Conservation (phyloP, 2,329 filamentous ascomycete species). For the Scedosporium minutisporum region DNA sequence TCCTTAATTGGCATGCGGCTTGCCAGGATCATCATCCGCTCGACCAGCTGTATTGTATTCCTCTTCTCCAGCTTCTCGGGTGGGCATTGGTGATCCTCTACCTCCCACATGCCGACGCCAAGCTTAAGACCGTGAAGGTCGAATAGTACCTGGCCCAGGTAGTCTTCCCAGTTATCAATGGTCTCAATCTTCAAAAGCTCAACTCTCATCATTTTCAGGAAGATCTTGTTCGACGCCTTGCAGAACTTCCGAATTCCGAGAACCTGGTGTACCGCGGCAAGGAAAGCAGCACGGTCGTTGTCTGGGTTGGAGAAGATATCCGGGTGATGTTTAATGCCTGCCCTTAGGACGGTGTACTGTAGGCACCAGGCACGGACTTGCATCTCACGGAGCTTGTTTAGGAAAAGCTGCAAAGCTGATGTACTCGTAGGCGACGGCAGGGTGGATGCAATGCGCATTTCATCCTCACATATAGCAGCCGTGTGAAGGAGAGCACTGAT, state of each 20-base stretch:
- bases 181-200: conserved; percentile 71
- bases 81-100: conserved; percentile 71
- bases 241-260: conserved; percentile 79
- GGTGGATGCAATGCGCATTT: conserved; percentile 67
- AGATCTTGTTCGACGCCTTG: conserved; percentile 74
- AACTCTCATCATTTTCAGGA: conserved; percentile 79
- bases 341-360: conserved; percentile 70
- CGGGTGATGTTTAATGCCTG: conserved; percentile 58
- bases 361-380: conserved; percentile 82
- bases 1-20: conserved; percentile 84
- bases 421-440: conserved; percentile 45
- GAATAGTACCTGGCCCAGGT: conserved; percentile 75
- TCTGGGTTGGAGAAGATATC: conserved; percentile 55
- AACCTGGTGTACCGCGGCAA: conserved; percentile 74
- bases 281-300: conserved; percentile 66
- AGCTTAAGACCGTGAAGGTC: conserved; percentile 77
- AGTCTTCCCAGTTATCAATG: conserved; percentile 74
- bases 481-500: conserved; percentile 69
- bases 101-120: conserved; percentile 53
- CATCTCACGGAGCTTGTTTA: conserved; percentile 72
- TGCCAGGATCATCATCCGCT: conserved; percentile 73
- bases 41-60: conserved; percentile 71
- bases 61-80: conserved; percentile 68
- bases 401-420: conserved; percentile 42
- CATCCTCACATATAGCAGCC: conserved; percentile 74